Conservation (phyloP, 495 filamentous ascomycete genomes). For the Penicilliopsis zonata region DNA sequence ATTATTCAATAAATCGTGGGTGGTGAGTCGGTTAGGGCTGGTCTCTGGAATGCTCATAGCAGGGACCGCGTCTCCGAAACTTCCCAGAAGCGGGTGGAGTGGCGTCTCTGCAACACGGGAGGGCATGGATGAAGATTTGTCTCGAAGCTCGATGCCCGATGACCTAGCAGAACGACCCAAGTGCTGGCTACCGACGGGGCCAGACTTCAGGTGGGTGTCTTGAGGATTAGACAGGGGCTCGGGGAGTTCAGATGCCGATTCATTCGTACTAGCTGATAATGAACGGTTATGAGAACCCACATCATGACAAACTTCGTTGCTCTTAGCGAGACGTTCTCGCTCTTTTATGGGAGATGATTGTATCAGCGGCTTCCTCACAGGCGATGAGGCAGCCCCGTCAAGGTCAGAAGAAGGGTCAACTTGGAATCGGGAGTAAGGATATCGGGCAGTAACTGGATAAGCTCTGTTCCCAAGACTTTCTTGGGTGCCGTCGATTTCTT, state of each 20-base stretch:
- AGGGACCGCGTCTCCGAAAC: constrained; percentile 16
- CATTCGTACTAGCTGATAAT: constrained; percentile 3
- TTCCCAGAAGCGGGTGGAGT: constrained; percentile 14
- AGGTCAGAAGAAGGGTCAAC: constrained; percentile 9
- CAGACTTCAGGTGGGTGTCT: constrained; percentile 6
- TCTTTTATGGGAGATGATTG: constrained; percentile 14
- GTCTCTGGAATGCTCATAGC: constrained; percentile 30
- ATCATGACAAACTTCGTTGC: background rate
- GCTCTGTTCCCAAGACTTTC: background rate
- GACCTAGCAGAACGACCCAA: constrained; percentile 1
- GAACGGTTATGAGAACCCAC: constrained; percentile 2
- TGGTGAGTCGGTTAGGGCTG: constrained; percentile 20
- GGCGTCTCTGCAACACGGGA: constrained; percentile 32
- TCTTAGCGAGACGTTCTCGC: constrained; percentile 2
- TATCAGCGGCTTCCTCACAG: constrained; percentile 12
- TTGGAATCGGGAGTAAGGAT: constrained; percentile 3
- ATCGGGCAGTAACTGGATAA: background rate
- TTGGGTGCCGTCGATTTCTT: constrained; percentile 4
- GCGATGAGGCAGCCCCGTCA: constrained; percentile 14
- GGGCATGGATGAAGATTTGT: constrained; percentile 29
- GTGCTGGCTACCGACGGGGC: constrained; percentile 4
- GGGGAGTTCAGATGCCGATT: constrained; percentile 2
- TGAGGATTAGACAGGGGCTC: constrained; percentile 5
- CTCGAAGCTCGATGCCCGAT: constrained; percentile 5
- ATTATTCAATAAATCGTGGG: constrained; percentile 16